A percentile compares a stretch with the other conserved stretches of the same genome.
Evolutionary conservation across 257 asterid species (phyloP).

Genomic region (Cinchona pubescens): DNA sequence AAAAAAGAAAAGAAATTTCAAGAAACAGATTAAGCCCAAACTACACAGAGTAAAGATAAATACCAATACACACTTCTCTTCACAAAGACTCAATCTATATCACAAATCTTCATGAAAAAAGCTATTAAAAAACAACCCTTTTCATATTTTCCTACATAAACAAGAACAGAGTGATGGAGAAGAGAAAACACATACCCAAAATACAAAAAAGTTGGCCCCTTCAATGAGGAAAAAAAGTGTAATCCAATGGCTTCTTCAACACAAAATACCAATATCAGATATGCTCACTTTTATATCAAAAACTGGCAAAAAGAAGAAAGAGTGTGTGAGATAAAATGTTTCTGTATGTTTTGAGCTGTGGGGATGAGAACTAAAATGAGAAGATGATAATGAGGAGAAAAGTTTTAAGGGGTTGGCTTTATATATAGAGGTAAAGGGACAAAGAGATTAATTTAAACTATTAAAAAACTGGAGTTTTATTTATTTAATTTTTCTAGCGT

Average conservation of each 20-base stretch:
- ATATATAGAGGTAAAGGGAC: background rate
- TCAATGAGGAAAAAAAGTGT: background rate
- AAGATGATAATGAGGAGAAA: slow-evolving; percentile 9
- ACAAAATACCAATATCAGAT: background rate
- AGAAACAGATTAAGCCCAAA: slow-evolving; percentile 1
- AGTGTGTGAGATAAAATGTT: background rate
- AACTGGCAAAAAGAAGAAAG: background rate
- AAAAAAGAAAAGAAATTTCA: background rate
- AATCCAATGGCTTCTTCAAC: background rate
- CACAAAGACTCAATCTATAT: background rate
- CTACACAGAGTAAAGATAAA: background rate
- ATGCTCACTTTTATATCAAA: background rate
- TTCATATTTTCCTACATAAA: background rate
- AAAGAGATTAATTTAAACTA: background rate
- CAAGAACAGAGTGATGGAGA: background rate
- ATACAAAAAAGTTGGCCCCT: slow-evolving; percentile 9
- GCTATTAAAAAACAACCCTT: background rate
- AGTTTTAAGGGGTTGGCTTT: background rate
- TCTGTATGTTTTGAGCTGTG: background rate
- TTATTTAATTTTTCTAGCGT: background rate
- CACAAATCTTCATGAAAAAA: background rate
- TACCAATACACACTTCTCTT: background rate
- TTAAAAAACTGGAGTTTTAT: background rate
- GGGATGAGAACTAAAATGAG: background rate
- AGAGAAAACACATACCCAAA: slow-evolving; percentile 9